These are phyloP conservation scores for Maudiozyma barnettii DNA, from an alignment of 805 yeast species.

Conservation along the genomic window DNA sequence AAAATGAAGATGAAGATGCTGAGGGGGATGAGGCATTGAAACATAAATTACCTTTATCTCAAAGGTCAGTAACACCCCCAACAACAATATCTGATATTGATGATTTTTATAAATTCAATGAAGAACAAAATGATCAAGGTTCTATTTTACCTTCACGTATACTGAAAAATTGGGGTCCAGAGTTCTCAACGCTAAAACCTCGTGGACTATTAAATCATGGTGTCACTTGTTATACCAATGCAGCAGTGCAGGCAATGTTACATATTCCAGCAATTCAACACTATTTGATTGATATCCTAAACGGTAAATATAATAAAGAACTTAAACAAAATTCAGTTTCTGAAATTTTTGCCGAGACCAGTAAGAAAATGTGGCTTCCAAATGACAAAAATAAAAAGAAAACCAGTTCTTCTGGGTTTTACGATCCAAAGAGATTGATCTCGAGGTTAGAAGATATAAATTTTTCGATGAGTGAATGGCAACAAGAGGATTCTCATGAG, in stretches of 20 bases:
- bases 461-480: slow-evolving; percentile 96
- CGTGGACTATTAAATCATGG: slow-evolving; percentile 80
- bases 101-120: slow-evolving; percentile 52
- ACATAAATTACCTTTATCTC: slow-evolving; percentile 15
- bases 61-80: slow-evolving; percentile 9
- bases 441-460: slow-evolving; percentile 71
- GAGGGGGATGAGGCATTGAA: slow-evolving; percentile 28
- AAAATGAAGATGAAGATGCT: slow-evolving; percentile 23
- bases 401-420: slow-evolving; percentile 30
- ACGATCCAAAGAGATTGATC: slow-evolving; percentile 70
- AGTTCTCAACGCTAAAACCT: slow-evolving; percentile 38
- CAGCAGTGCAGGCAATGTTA: slow-evolving; percentile 83
- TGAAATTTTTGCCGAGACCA: slow-evolving; percentile 56
- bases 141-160: slow-evolving; percentile 50
- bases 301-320: slow-evolving; percentile 39
- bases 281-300: slow-evolving; percentile 58
- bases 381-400: slow-evolving; percentile 32
- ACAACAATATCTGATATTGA: slow-evolving; percentile 4
- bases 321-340: slow-evolving; percentile 53
- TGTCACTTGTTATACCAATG: slow-evolving; percentile 93
- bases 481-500: slow-evolving; percentile 96
- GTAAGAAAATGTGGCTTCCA: slow-evolving; percentile 59
- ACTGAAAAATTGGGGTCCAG: slow-evolving; percentile 60
- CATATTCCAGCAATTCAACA: slow-evolving; percentile 89
- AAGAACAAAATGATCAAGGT: slow-evolving; percentile 51